phyloP scores from a whole-genome alignment of 257 asterid species.

The Ligustrum vulgare region DNA sequence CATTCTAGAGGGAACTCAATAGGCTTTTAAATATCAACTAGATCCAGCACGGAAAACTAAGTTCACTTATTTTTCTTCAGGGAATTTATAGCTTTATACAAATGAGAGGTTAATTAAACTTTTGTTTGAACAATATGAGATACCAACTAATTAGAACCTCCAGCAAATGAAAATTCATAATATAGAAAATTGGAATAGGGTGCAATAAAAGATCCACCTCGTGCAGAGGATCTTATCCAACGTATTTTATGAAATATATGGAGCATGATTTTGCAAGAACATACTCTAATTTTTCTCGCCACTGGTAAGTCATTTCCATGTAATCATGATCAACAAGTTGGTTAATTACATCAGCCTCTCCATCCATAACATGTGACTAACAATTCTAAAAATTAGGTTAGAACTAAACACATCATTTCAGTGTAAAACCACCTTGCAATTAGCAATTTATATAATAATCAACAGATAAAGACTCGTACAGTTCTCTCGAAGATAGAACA shows the following conservation, averaged over 20 bases:
- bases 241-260: not conserved
- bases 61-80: not conserved
- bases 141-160: not conserved
- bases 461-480: not conserved
- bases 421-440: not conserved
- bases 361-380: not conserved
- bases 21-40: not conserved
- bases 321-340: not conserved
- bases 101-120: not conserved
- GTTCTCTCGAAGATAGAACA: not conserved
- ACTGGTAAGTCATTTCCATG: not conserved
- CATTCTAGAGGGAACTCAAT: constrained; percentile 8
- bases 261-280: not conserved
- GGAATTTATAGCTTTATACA: not conserved
- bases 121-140: not conserved
- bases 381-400: not conserved
- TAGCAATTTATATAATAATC: not conserved
- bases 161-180: constrained; percentile 3
- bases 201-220: constrained; percentile 2
- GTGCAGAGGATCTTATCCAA: constrained; percentile 7
- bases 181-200: not conserved
- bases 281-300: not conserved
- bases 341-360: not conserved
- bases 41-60: constrained; percentile 12
- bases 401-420: not conserved